Evolutionary conservation across 2,329 filamentous ascomycete genomes (phyloP).

Genomic region (Exophiala sp.): DNA sequence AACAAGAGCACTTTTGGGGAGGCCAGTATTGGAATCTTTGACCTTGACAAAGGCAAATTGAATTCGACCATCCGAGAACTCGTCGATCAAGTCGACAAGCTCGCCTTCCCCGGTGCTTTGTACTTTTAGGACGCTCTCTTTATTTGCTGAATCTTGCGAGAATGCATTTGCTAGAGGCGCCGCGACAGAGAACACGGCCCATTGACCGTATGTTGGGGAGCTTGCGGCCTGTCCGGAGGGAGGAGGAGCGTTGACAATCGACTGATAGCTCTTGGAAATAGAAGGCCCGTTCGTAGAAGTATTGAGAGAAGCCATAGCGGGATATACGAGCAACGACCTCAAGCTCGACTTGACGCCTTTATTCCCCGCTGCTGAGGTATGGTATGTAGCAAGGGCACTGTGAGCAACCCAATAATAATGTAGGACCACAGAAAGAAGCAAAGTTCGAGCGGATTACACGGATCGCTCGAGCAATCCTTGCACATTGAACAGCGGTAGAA

Average conservation of each 20-base stretch:
- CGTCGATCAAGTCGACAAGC: slow-evolving; percentile 81
- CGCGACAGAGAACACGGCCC: slow-evolving; percentile 91
- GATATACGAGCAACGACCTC: slow-evolving; percentile 5
- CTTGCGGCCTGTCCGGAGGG: slow-evolving; percentile 56
- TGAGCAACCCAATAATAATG: no score
- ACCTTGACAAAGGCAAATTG: slow-evolving; percentile 97
- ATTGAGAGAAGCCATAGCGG: slow-evolving; percentile 72
- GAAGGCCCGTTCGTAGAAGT: slow-evolving; percentile 74
- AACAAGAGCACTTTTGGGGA: slow-evolving; percentile 90
- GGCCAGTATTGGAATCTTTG: slow-evolving; percentile 83
- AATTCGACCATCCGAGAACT: slow-evolving; percentile 93
- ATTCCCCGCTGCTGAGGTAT: no score
- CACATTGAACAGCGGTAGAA: no score
- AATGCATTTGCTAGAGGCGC: slow-evolving; percentile 91
- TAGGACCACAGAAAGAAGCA: no score
- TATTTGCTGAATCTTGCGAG: slow-evolving; percentile 72
- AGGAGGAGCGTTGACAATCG: slow-evolving; percentile 59
- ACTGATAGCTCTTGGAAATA: slow-evolving; percentile 73
- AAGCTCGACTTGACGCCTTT: slow-evolving; percentile 4
- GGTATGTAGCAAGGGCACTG: no score
- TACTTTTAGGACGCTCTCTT: slow-evolving; percentile 94
- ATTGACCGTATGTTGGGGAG: slow-evolving; percentile 83
- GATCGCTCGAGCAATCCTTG: no score
- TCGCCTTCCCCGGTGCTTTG: slow-evolving; percentile 93
- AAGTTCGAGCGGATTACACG: no score